Evolutionary conservation across 2,329 filamentous ascomycete genomes (phyloP).

Genomic region (Phyllosticta capitalensis): DNA sequence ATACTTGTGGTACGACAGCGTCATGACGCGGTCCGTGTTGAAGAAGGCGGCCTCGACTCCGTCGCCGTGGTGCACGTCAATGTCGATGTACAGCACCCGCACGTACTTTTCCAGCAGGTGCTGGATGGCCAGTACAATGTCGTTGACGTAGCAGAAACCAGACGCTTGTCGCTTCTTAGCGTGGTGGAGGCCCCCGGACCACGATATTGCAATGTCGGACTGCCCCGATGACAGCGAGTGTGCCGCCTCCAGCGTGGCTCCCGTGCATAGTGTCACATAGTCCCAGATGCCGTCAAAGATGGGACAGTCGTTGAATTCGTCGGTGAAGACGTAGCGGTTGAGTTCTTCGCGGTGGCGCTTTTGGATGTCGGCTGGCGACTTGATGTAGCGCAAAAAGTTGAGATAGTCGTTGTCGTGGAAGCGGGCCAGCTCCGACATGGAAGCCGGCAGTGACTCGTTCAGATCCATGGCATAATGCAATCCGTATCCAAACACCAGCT

Average conservation of each 20-base stretch:
- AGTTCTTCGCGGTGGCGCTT: constrained; percentile 31
- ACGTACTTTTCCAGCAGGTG: constrained; percentile 74
- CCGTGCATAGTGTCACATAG: constrained; percentile 89
- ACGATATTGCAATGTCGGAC: constrained; percentile 93
- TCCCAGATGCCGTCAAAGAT: constrained; percentile 93
- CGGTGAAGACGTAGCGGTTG: constrained; percentile 73
- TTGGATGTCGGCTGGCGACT: constrained; percentile 13
- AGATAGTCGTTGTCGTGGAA: constrained; percentile 89
- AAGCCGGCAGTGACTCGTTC: constrained; percentile 74
- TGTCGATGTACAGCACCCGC: constrained; percentile 88
- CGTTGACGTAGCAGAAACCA: constrained; percentile 98
- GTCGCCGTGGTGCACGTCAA: constrained; percentile 86
- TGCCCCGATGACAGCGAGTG: constrained; percentile 77
- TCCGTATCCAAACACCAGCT: constrained; percentile 87
- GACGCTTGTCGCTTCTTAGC: constrained; percentile 90
- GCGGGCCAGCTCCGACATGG: constrained; percentile 73
- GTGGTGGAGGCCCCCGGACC: constrained; percentile 93
- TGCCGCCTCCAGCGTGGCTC: constrained; percentile 82
- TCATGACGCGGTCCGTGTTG: constrained; percentile 82
- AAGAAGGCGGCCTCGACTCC: constrained; percentile 88
- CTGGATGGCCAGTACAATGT: constrained; percentile 89
- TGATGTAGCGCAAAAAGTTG: constrained; percentile 62
- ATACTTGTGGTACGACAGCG: constrained; percentile 94
- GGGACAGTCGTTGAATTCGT: constrained; percentile 64
- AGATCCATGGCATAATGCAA: constrained; percentile 97